These are phyloP conservation scores for Phytophthora agathidicida DNA, from an alignment of 352 stramenopile species.

Conservation along the genomic window DNA sequence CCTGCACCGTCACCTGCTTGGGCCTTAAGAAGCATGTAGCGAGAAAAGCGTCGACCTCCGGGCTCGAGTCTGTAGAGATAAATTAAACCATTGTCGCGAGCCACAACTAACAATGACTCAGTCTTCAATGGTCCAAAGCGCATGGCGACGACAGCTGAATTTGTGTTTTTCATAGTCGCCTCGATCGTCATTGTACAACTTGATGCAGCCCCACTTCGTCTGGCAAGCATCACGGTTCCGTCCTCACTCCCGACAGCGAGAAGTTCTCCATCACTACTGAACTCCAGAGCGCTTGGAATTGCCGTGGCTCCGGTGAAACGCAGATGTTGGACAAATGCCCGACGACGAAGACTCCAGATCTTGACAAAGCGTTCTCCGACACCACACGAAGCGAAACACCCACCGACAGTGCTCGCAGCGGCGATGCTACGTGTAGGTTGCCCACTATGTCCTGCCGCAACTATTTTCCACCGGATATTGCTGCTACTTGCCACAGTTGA, in stretches of 20 bases:
- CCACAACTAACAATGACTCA: conserved; percentile 44
- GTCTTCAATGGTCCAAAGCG: conserved; percentile 47
- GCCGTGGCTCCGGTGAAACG: conserved; percentile 19
- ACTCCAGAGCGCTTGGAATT: conserved; percentile 32
- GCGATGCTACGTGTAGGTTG: conserved; percentile 29
- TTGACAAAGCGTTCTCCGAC: conserved; percentile 43
- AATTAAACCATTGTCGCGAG: conserved; percentile 65
- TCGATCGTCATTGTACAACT: conserved; percentile 38
- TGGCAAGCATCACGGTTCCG: conserved; percentile 55
- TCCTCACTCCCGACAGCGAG: conserved; percentile 63
- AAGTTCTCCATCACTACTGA: conserved; percentile 53
- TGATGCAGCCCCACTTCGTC: conserved; percentile 20
- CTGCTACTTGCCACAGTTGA: not conserved
- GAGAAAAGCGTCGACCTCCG: conserved; percentile 36
- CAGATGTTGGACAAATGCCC: conserved; percentile 32
- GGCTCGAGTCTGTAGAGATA: conserved; percentile 74
- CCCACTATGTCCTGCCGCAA: conserved; percentile 58
- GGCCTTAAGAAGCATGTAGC: conserved; percentile 65
- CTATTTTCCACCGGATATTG: conserved; percentile 26
- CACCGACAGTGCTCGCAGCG: conserved; percentile 33
- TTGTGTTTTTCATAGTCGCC: conserved; percentile 70
- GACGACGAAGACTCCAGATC: conserved; percentile 67
- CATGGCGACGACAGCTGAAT: conserved; percentile 40
- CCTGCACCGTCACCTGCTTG: conserved; percentile 21
- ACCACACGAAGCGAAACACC: conserved; percentile 60